These are phyloP conservation scores for Xylaria sp. DNA, from an alignment of 2,329 filamentous ascomycete species.

Conservation along the genomic window DNA sequence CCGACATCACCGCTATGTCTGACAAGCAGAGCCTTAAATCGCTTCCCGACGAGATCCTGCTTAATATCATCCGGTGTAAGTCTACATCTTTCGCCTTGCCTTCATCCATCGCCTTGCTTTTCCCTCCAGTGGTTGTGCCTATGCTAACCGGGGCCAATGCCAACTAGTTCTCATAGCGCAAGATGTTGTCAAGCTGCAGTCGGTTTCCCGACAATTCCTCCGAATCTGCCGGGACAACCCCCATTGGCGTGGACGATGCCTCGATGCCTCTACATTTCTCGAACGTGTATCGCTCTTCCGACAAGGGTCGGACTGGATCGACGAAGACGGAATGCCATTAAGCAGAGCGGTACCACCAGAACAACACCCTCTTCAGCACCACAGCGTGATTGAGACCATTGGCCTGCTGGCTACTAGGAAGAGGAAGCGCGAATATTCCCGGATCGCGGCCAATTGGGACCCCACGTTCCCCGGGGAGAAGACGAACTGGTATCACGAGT, in stretches of 20 bases:
- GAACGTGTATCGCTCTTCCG: constrained; percentile 59
- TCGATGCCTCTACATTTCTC: constrained; percentile 71
- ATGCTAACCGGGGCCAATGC: not conserved
- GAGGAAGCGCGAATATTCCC: constrained; percentile 49
- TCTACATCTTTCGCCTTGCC: constrained; percentile 9
- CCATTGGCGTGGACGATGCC: constrained; percentile 78
- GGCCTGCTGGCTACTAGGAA: constrained; percentile 33
- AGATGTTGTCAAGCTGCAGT: constrained; percentile 71
- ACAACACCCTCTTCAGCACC: constrained; percentile 36
- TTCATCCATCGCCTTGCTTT: not conserved
- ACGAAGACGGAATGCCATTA: constrained; percentile 35
- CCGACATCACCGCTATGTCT: constrained; percentile 27
- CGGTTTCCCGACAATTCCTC: constrained; percentile 69
- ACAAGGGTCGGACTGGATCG: constrained; percentile 49
- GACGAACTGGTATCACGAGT: constrained; percentile 87
- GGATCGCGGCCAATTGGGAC: constrained; percentile 81
- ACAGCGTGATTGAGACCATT: constrained; percentile 36
- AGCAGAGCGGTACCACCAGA: constrained; percentile 30
- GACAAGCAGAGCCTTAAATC: constrained; percentile 49
- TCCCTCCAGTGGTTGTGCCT: not conserved
- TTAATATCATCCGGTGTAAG: constrained; percentile 68
- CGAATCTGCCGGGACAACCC: constrained; percentile 73
- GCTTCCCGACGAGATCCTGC: constrained; percentile 68
- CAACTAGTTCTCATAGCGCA: constrained; percentile 56
- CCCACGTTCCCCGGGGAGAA: constrained; percentile 73